Evolutionary conservation across 1,139 yeast species (phyloP), one percentile per base, ranked within the genome.

Genomic region (Hansenula sp.): DNA sequence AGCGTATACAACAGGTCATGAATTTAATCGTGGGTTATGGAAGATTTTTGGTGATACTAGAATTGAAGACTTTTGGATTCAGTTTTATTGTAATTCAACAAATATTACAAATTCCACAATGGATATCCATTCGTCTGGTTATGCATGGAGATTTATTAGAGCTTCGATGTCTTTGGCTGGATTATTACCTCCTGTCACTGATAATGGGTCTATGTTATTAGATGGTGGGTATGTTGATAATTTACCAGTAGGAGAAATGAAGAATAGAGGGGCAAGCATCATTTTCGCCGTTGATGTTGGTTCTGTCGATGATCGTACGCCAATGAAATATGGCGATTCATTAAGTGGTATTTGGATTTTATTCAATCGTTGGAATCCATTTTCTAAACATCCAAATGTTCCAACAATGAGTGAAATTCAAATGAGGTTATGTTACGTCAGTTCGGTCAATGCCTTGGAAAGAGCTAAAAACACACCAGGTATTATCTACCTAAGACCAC

Each of bases 81-180:
- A 77, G 49, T 93, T 80, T 60, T 93, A 79, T 59, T 82, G 94
- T 59, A 93, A 93, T 60, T 88, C 98, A 1, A 93, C 99, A n/a
- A 93, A 93, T 60, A 88, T 93, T 46, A 93, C 99, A 4, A 89
- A 90, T 53, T 91, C 97, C 0, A 79, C 91, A 17, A 94, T 93
- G 96, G 99, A 93, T 55, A 80, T 91, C 32, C 99, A 93, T 61
- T 81, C 87, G 24, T 76, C 84, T 32, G 99, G 99, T 2, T 88
- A 87, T 60, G 91, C 96, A 24, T 93, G 99, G 99, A 71, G 98
- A 51, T 93, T 87, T 55, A 85, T 93, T 42, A 72, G 99, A 41
- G 99, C 99, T 0, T 89, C 96, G 0, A 93, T 93, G 99, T 86
- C 97, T 1, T 73, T 93, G 43, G 98, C 99, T 1, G 97, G 99